Conservation (phyloP, 352 stramenopile genomes). For the Phytopythium montanum region DNA sequence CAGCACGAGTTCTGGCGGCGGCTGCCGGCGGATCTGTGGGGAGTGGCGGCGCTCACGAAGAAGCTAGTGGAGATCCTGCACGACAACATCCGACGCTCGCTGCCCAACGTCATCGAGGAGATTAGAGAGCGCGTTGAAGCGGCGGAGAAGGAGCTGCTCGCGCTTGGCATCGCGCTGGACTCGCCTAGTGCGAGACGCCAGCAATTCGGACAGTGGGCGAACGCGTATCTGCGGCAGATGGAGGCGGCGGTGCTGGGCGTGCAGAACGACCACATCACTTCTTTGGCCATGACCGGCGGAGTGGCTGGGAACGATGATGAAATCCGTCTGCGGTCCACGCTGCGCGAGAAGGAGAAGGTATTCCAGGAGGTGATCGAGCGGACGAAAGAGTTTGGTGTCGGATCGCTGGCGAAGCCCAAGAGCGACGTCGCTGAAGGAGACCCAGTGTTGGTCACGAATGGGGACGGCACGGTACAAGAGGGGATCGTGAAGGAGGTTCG, state of each 20-base stretch:
- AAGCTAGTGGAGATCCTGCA: slow-evolving; percentile 43
- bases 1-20: slow-evolving; percentile 43
- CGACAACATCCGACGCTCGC: slow-evolving; percentile 39
- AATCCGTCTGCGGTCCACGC: not conserved
- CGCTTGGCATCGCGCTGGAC: slow-evolving; percentile 22
- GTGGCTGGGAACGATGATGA: not conserved
- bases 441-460: not conserved
- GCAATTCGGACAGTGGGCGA: slow-evolving; percentile 25
- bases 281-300: not conserved
- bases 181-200: slow-evolving; percentile 19
- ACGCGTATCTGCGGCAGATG: slow-evolving; percentile 31
- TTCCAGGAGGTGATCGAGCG: slow-evolving; percentile 1
- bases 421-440: not conserved
- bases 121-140: slow-evolving; percentile 26
- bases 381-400: slow-evolving; percentile 1
- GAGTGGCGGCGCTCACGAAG: slow-evolving; percentile 26
- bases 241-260: slow-evolving; percentile 18
- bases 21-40: slow-evolving; percentile 27
- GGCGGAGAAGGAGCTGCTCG: slow-evolving; percentile 14
- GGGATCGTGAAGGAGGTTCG: not conserved
- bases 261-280: not conserved
- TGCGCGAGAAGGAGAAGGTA: slow-evolving; percentile 1
- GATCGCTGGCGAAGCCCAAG: slow-evolving; percentile 1
- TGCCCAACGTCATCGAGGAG: slow-evolving; percentile 42
- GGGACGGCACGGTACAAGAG: not conserved